Base-by-base conservation (phyloP, 768 basidiomycete genomes). In the Kwoniella newhampshirensis region DNA sequence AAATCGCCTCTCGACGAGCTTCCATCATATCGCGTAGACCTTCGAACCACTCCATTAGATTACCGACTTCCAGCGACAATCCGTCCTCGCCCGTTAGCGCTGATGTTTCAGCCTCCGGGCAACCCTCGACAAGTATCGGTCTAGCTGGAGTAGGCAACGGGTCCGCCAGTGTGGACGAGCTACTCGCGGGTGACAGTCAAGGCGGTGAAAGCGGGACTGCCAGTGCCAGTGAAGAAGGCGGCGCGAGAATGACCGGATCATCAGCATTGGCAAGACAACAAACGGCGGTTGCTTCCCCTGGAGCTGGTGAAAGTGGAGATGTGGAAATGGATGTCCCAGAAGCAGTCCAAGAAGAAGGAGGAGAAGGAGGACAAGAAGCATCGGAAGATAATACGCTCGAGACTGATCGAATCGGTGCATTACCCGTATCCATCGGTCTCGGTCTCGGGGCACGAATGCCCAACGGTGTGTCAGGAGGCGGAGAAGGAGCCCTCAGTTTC, bases 1-100 rank as follows among this genome's bases (percentile, higher is more conserved):
- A 76, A 23, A 64, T 71, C 17, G 74, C 74, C 0, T 74, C 73
- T 17, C 62, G 74, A 25, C 57, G 71, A 39, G 67, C 63, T 25
- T 70, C 73, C 23, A 54, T 63, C 53, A 64, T 66, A 11, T 66
- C 64, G 13, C 66, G 66, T 11, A 49, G 63, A 57, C 50, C 56
- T 11, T 65, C 66, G 21, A 60, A 56, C 26, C 64, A 66, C 54
- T 68, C 69, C 1, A 47, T 65, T 44, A 59, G 63, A 39, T 42
- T 60, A 12, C 63, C 48, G 9, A 26, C 60, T 15, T 18, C 35
- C 8, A 45, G 54, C 27, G n/a, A 40, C 4, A 37, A 44, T n/a
- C 48, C 41, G 13, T 30, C 28, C 17, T 51, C 39, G 21, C 57
- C 46, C 0, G 40, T 52, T 6, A 51, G 50, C 3, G 49, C 44